Conservation (phyloP, 192 early-diverging fungal genomes). For the Linnemannia exigua region DNA sequence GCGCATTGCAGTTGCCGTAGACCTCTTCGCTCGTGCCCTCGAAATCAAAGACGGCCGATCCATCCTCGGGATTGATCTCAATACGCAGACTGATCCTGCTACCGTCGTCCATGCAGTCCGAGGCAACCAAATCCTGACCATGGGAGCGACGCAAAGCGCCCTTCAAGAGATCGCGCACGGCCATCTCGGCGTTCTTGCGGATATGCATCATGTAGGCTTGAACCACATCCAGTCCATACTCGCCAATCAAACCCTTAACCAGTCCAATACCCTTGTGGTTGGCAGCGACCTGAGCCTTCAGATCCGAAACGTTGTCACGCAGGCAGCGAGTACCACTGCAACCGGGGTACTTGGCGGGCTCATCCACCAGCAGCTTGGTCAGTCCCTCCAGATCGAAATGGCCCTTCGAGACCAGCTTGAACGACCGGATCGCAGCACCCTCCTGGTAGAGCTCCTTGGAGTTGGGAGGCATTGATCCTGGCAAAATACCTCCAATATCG, state of each 20-base stretch:
- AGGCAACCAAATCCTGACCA: conserved; percentile 58
- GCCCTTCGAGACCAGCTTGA: conserved; percentile 89
- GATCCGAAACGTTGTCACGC: conserved; percentile 92
- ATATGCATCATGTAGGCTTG: conserved; percentile 98
- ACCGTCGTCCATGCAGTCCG: conserved; percentile 96
- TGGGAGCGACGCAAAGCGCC: conserved; percentile 61
- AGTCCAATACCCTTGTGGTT: conserved; percentile 94
- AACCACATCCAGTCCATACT: conserved; percentile 89
- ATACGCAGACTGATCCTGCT: conserved; percentile 82
- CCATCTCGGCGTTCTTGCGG: conserved; percentile 88
- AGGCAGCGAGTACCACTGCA: conserved; percentile 93
- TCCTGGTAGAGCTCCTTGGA: conserved; percentile 95
- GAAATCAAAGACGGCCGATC: conserved; percentile 95
- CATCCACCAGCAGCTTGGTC: conserved; percentile 78
- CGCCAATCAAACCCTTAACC: conserved; percentile 82
- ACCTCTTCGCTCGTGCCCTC: conserved; percentile 89
- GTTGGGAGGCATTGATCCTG: conserved; percentile 92
- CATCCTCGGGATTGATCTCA: conserved; percentile 77
- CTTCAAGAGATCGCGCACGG: conserved; percentile 85
- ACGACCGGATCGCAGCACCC: conserved; percentile 91
- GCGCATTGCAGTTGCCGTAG: conserved; percentile 87
- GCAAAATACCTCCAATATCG: conserved; percentile 92
- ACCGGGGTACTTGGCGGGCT: conserved; percentile 86
- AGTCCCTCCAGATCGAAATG: conserved; percentile 89
- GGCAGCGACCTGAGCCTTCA: conserved; percentile 98